These are phyloP conservation scores for Emergomyces africanus DNA, from an alignment of 2,329 filamentous ascomycete species.

Conservation along the genomic window DNA sequence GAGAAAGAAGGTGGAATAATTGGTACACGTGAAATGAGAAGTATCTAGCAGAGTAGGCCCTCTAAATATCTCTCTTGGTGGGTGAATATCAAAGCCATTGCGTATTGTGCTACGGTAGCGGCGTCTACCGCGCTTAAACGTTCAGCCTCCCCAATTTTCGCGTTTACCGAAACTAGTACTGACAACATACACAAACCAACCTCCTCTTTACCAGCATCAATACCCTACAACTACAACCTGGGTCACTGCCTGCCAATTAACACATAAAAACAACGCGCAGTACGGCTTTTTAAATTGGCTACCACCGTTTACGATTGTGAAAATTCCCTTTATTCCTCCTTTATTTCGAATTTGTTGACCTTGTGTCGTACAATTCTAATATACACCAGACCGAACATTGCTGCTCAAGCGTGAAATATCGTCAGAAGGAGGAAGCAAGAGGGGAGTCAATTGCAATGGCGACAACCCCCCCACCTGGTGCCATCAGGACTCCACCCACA, in stretches of 20 bases:
- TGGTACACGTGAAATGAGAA: background rate
- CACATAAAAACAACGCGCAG: background rate
- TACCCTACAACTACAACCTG: background rate
- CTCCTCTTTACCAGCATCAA: background rate
- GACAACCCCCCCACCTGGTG: constrained; percentile 32
- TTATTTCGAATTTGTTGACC: background rate
- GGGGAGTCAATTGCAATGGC: constrained; percentile 21
- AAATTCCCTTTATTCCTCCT: too few relatives aligned
- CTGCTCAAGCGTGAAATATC: background rate
- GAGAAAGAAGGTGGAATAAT: background rate
- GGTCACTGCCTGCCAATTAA: background rate
- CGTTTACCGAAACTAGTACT: background rate
- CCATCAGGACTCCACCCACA: constrained; percentile 29
- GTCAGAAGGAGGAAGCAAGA: background rate
- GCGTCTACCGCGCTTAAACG: background rate
- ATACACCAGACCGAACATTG: background rate
- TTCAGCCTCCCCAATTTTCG: background rate
- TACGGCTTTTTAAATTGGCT: background rate
- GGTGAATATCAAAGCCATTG: too few relatives aligned
- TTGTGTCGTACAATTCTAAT: background rate
- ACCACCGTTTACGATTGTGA: background rate
- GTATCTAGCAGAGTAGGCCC: background rate
- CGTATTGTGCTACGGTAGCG: background rate
- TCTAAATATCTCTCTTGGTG: background rate
- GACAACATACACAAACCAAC: background rate